Conservation (phyloP, 345 rosid genomes). For the Eucalyptus dawsonii region DNA sequence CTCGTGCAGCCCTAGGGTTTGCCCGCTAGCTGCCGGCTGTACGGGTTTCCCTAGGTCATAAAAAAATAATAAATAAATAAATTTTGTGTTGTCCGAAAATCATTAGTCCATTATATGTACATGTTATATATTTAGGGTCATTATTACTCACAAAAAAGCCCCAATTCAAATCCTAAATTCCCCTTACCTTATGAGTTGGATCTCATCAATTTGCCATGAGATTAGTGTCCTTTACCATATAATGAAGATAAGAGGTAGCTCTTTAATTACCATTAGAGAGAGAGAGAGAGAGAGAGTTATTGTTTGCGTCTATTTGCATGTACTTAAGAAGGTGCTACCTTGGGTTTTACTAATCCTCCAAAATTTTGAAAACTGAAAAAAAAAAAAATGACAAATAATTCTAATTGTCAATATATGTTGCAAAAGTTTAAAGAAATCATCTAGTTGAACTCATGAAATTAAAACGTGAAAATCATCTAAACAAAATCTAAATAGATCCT, state of each 20-base stretch:
- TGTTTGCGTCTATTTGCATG: too few relatives aligned
- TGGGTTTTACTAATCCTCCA: too few relatives aligned
- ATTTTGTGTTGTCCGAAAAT: too few relatives aligned
- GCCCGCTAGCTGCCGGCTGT: fast-evolving
- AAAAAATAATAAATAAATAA: too few relatives aligned
- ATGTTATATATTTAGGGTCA: neutral
- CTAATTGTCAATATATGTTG: neutral
- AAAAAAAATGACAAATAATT: too few relatives aligned
- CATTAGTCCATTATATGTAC: neutral
- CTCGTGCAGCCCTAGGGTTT: too few relatives aligned
- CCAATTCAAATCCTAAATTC: neutral
- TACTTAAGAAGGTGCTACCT: too few relatives aligned
- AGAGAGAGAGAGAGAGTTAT: too few relatives aligned
- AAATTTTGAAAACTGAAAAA: too few relatives aligned
- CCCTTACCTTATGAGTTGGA: neutral
- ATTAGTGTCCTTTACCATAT: neutral
- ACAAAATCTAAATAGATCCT: neutral
- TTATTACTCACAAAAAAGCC: neutral
- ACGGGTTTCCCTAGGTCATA: too few relatives aligned
- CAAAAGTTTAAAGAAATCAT: neutral
- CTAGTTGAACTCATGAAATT: neutral
- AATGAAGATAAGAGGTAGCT: too few relatives aligned
- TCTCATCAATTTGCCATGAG: neutral
- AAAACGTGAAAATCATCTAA: neutral
- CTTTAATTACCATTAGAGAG: too few relatives aligned